Evolutionary conservation across 495 filamentous ascomycete genomes (phyloP).

Genomic region (Pyronema omphalodes): DNA sequence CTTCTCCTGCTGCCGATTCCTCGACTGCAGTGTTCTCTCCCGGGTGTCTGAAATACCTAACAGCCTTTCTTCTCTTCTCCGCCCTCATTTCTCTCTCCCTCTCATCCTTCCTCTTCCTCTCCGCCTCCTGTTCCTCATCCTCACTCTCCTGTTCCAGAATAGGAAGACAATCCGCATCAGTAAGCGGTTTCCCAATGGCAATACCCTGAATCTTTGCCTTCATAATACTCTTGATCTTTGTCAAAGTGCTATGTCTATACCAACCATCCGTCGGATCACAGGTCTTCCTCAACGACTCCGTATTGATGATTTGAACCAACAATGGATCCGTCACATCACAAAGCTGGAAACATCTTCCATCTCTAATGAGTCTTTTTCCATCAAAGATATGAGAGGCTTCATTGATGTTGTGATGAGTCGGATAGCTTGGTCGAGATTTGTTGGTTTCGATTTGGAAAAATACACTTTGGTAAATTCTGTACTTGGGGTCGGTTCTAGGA

Average conservation of each 20-base stretch:
- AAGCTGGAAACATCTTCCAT: conserved; percentile 80
- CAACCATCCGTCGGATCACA: conserved; percentile 47
- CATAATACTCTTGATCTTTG: conserved; percentile 71
- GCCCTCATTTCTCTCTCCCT: not conserved
- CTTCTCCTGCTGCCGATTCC: not conserved
- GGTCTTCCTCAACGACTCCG: conserved; percentile 27
- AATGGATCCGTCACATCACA: conserved; percentile 79
- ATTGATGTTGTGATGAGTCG: conserved; percentile 9
- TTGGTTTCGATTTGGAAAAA: conserved; percentile 49
- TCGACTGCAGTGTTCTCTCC: not conserved
- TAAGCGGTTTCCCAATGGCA: conserved; percentile 26
- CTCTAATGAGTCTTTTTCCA: conserved; percentile 43
- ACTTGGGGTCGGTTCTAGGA: conserved; percentile 54
- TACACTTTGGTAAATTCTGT: conserved; percentile 68
- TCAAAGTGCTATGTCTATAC: conserved; percentile 58
- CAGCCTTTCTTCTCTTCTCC: not conserved
- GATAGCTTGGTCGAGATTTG: conserved; percentile 29
- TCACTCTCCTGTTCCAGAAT: conserved; percentile 24
- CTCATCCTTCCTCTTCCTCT: not conserved
- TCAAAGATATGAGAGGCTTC: conserved; percentile 58
- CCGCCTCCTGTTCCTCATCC: conserved; percentile 5
- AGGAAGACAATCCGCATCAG: conserved; percentile 29
- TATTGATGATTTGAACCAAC: conserved; percentile 35
- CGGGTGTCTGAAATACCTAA: not conserved
- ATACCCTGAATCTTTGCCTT: conserved; percentile 49